Percentiles rank a stretch among this genome's conserved stretches.
These are phyloP conservation scores for Porcisia deanei DNA, from an alignment of 208 protist species.

Conservation along the genomic window DNA sequence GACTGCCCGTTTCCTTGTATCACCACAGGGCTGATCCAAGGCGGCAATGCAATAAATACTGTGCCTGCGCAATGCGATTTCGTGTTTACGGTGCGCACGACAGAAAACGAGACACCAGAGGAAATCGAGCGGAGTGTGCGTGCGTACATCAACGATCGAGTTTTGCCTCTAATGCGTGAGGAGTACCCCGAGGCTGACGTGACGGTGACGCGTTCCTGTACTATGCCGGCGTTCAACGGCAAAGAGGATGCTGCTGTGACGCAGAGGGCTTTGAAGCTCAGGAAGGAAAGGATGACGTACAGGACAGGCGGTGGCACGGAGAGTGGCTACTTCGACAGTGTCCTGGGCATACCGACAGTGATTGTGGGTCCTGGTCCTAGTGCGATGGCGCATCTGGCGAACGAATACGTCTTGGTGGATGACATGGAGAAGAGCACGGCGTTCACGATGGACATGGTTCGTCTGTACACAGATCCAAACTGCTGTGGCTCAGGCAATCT, in stretches of 20 bases:
- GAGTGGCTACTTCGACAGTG: constrained; percentile 58
- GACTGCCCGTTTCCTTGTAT: constrained; percentile 34
- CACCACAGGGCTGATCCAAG: constrained; percentile 40
- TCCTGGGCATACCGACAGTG: constrained; percentile 50
- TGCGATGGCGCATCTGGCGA: constrained; percentile 50
- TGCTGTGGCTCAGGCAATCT: constrained; percentile 20
- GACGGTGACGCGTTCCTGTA: constrained; percentile 7
- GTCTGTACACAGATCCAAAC: constrained; percentile 28
- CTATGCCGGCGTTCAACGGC: constrained; percentile 36
- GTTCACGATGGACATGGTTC: constrained; percentile 43
- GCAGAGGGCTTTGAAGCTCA: constrained; percentile 24
- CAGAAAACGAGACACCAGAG: constrained; percentile 24
- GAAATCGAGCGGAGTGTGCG: constrained; percentile 34
- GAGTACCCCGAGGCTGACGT: constrained; percentile 48
- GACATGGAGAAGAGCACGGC: constrained; percentile 35
- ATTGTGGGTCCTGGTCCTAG: constrained; percentile 52
- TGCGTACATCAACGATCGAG: constrained; percentile 33
- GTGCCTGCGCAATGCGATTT: constrained; percentile 56
- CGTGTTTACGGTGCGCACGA: constrained; percentile 41
- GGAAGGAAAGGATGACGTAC: constrained; percentile 14
- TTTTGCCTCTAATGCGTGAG: constrained; percentile 41
- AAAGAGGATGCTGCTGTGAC: constrained; percentile 43
- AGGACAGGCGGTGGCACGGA: constrained; percentile 48
- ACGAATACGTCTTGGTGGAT: constrained; percentile 55
- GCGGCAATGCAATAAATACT: constrained; percentile 54